Base-by-base conservation (phyloP, 2,329 filamentous ascomycete genomes). In the Lachnellula occidentalis region DNA sequence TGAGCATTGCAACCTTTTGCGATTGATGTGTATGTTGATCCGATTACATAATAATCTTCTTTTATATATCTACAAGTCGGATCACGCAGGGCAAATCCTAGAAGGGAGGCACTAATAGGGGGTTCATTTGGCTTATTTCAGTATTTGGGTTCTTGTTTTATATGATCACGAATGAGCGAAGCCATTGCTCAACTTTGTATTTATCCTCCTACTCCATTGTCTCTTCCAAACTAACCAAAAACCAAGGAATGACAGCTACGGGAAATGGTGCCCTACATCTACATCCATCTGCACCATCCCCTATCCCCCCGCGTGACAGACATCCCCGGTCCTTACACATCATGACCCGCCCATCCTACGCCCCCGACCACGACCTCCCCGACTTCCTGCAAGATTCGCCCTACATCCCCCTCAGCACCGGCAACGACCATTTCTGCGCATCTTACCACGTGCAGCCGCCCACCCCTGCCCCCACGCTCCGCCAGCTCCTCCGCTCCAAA, bases 401-500 rank as follows among this genome's bases (percentile, higher is more conserved):
- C 58, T 70, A 58, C 43, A 48, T 58, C 4, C 63, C 52, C 7
- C 31, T 45, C 15, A 48, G 54, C 8, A 49, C 54, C 17, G 36
- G 47, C 5, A 31, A 48, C 27, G 51, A 51, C 31, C 19, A 45
- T 4, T 50, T 53, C 27, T 48, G 54, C 6, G 42, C 27, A 12
- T 49, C 48, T 22, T 17, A 22, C 19, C 41, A 43, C 41, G 41
- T 43, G 39, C 21, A 43, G 24, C 12, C 34, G 5, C 43, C 24
- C 21, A 48, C 50, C 39, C 53, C 53, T 3, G 59, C 55, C 41
- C 71, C 71, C 17, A 73, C 65, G 45, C 43, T 72, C 21, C 61
- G 59, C 9, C 68, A 73, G 61, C 67, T 74, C 37, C 56, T 74
- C 5, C 65, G 63, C 34, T 72, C 70, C n/a, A 72, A 69, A 51